Evolutionary conservation across 257 asterid genomes (phyloP).

Genomic region (Pogostemon cablin): DNA sequence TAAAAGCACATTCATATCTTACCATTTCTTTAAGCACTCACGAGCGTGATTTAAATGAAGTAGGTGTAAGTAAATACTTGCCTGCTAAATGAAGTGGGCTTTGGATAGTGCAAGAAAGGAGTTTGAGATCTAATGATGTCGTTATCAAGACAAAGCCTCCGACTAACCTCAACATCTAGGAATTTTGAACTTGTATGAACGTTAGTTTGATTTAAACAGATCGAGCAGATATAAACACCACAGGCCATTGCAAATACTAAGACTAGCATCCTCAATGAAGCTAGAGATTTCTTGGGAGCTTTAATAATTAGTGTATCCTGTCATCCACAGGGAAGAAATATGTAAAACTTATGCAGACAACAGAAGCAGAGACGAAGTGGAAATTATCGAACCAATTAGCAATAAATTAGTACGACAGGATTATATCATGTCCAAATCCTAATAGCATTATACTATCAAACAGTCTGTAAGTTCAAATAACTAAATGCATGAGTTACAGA

Average conservation of each 20-base stretch:
- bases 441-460: neutral
- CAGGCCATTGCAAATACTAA: slow-evolving; percentile 68
- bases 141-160: slow-evolving; percentile 41
- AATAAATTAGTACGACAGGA: too few species aligned
- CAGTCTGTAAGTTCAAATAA: neutral
- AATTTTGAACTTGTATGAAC: slow-evolving; percentile 38
- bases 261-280: slow-evolving; percentile 63
- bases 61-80: slow-evolving; percentile 8
- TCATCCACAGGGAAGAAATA: slow-evolving; percentile 26
- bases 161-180: slow-evolving; percentile 40
- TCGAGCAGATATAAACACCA: slow-evolving; percentile 73
- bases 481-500: neutral
- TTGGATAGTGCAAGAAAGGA: slow-evolving; percentile 78
- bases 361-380: neutral
- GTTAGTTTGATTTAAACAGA: slow-evolving; percentile 68
- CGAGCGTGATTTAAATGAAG: neutral
- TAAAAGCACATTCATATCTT: neutral
- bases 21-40: neutral
- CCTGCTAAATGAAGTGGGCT: slow-evolving; percentile 79
- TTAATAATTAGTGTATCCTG: slow-evolving; percentile 70
- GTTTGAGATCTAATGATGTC: slow-evolving; percentile 51
- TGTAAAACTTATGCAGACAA: neutral
- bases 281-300: slow-evolving; percentile 75
- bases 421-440: neutral
- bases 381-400: neutral